phyloP scores from a whole-genome alignment of 2,329 filamentous ascomycete genomes.

The Epicoccum sorghinum region DNA sequence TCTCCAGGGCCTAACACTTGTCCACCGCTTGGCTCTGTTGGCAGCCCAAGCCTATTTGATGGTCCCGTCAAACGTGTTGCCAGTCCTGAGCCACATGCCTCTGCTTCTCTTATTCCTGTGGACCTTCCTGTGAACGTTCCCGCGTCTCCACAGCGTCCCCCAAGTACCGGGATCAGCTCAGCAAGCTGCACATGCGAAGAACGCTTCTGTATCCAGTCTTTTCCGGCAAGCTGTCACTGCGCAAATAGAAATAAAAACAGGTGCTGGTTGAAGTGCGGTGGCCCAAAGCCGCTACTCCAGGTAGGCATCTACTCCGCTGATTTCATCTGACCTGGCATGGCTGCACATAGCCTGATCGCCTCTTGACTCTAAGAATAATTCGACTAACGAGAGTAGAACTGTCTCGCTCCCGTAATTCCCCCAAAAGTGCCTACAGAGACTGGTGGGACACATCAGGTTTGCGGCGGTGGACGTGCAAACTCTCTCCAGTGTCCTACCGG shows the following conservation, averaged over 20 bases:
- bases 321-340: neutral
- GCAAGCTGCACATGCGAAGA: conserved; percentile 30
- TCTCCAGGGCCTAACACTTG: conserved; percentile 23
- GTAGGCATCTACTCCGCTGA: conserved; percentile 5
- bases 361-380: too few relatives aligned
- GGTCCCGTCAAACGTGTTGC: conserved; percentile 7
- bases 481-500: conserved; percentile 10
- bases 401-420: neutral
- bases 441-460: conserved; percentile 18
- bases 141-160: too few relatives aligned
- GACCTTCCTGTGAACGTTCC: too few relatives aligned
- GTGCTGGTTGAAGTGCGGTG: conserved; percentile 37
- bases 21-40: conserved; percentile 2
- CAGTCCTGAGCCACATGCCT: conserved; percentile 1
- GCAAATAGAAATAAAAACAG: conserved; percentile 25
- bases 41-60: neutral
- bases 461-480: conserved; percentile 32
- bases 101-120: neutral
- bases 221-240: conserved; percentile 41
- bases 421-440: too few relatives aligned
- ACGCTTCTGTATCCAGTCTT: conserved; percentile 26
- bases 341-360: neutral
- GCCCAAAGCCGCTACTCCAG: conserved; percentile 16
- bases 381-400: neutral
- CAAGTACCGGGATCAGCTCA: too few relatives aligned